Conservation (phyloP, 2,329 filamentous ascomycete species). For the Sarocladium strictum region DNA sequence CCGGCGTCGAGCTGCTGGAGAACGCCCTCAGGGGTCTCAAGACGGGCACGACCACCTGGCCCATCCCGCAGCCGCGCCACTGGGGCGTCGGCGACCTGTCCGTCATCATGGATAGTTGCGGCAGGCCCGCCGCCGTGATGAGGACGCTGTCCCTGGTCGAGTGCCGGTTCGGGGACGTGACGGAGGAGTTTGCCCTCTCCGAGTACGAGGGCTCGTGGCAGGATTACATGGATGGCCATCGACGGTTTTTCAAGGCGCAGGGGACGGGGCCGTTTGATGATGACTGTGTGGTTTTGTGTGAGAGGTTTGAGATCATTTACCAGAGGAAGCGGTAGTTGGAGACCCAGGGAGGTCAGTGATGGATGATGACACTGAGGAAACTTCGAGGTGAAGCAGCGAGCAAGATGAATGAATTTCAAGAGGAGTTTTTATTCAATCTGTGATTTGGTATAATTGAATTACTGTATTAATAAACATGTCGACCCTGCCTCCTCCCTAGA, state of each 20-base stretch:
- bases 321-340: too few relatives aligned
- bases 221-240: not conserved
- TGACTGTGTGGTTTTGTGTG: not conserved
- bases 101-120: not conserved
- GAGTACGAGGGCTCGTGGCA: not conserved
- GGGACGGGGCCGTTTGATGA: not conserved
- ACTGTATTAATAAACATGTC: too few relatives aligned
- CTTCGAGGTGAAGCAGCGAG: too few relatives aligned
- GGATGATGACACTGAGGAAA: too few relatives aligned
- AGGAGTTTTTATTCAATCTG: too few relatives aligned
- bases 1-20: not conserved
- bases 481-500: not conserved
- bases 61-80: not conserved
- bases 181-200: not conserved
- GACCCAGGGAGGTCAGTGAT: too few relatives aligned
- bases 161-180: not conserved
- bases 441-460: too few relatives aligned
- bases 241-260: not conserved
- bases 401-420: too few relatives aligned
- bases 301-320: not conserved
- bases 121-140: not conserved
- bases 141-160: not conserved
- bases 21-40: not conserved
- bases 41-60: not conserved
- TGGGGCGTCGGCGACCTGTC: not conserved